These are phyloP conservation scores for Torulaspora maleeae DNA, from an alignment of 805 yeast species.

Conservation along the genomic window DNA sequence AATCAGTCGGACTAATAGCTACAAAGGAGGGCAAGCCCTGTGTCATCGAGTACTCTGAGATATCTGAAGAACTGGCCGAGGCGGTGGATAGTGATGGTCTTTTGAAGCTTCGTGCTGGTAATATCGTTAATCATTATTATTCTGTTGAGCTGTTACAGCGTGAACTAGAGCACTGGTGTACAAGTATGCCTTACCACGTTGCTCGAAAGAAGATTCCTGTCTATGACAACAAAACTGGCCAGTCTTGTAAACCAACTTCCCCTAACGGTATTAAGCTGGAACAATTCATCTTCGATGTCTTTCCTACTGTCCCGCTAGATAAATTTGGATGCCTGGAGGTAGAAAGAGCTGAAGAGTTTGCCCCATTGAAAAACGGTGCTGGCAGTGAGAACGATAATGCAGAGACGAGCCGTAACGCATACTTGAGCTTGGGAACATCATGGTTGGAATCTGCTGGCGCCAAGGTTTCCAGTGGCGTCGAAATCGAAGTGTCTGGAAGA, in stretches of 20 bases:
- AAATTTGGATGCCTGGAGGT: conserved; percentile 93
- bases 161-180: conserved; percentile 65
- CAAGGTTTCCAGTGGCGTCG: conserved; percentile 39
- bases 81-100: conserved; percentile 57
- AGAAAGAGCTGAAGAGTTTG: conserved; percentile 75
- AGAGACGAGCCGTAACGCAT: conserved; percentile 65
- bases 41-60: conserved; percentile 94
- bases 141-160: conserved; percentile 64
- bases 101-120: conserved; percentile 83
- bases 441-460: conserved; percentile 81
- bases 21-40: conserved; percentile 64
- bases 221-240: conserved; percentile 46
- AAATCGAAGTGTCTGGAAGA: conserved; percentile 73
- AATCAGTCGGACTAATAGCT: conserved; percentile 90
- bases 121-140: conserved; percentile 95
- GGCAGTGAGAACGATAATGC: conserved; percentile 84
- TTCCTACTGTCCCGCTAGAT: conserved; percentile 64
- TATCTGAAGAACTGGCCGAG: conserved; percentile 66
- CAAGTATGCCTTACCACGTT: conserved; percentile 83
- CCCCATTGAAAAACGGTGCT: conserved; percentile 88
- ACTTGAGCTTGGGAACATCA: conserved; percentile 58
- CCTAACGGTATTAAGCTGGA: conserved; percentile 94
- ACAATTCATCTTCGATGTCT: conserved; percentile 95
- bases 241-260: conserved; percentile 53
- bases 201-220: conserved; percentile 84